Evolutionary conservation across 257 asterid genomes (phyloP).

Genomic region (Petunia secreta): DNA sequence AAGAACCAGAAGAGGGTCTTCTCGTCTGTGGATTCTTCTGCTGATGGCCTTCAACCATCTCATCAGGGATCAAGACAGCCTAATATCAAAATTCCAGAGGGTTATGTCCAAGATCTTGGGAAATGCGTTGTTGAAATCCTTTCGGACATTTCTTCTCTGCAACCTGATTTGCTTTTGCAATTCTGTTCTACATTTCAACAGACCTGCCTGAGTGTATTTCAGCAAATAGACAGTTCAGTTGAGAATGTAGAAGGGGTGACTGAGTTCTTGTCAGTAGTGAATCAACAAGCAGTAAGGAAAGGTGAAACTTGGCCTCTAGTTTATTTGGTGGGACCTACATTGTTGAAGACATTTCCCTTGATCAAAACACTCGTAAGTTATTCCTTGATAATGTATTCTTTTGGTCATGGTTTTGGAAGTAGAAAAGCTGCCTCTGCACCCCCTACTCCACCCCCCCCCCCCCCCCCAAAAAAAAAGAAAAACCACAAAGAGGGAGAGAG

Average conservation of each 20-base stretch:
- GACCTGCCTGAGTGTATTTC: slow-evolving; percentile 63
- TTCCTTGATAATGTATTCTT: slow-evolving; percentile 13
- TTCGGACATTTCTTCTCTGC: slow-evolving; percentile 56
- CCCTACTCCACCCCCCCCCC: background rate
- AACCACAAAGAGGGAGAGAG: background rate
- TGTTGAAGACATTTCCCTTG: slow-evolving; percentile 60
- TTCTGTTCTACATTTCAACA: slow-evolving; percentile 71
- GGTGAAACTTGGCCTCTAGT: slow-evolving; percentile 90
- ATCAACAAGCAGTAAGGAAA: slow-evolving; percentile 62
- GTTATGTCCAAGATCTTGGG: slow-evolving; percentile 70
- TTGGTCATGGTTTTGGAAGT: background rate
- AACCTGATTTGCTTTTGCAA: slow-evolving; percentile 53
- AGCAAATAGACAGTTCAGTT: slow-evolving; percentile 50
- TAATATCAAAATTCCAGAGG: slow-evolving; percentile 52
- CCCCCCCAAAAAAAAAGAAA: background rate
- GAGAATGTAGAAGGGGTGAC: slow-evolving; percentile 55
- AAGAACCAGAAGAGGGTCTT: slow-evolving; percentile 43
- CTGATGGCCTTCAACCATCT: slow-evolving; percentile 41
- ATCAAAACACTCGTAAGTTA: slow-evolving; percentile 67
- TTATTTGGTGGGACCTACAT: slow-evolving; percentile 71
- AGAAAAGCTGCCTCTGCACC: background rate
- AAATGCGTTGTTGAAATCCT: slow-evolving; percentile 80
- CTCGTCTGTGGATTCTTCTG: slow-evolving; percentile 43
- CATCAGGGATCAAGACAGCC: slow-evolving; percentile 56
- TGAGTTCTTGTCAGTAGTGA: slow-evolving; percentile 62